These are phyloP conservation scores for Pigoraptor vietnamica DNA, from an alignment of 78 protist genomes.

Conservation along the genomic window DNA sequence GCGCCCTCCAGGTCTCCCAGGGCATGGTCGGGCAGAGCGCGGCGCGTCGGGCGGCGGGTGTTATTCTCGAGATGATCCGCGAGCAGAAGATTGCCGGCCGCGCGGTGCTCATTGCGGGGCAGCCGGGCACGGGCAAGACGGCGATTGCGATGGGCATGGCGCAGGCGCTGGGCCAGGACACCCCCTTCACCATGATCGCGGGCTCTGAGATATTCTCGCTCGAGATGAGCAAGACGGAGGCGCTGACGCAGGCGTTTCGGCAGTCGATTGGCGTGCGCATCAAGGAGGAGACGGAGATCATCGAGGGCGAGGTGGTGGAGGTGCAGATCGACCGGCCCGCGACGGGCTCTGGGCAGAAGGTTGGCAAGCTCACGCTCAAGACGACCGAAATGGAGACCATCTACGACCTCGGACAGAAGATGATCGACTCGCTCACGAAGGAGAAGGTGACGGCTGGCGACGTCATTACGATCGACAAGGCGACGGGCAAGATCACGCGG, in stretches of 20 bases:
- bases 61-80: conserved; percentile 69
- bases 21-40: conserved; percentile 91
- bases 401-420: conserved; percentile 96
- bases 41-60: conserved; percentile 78
- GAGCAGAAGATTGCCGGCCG: conserved; percentile 98
- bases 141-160: conserved; percentile 77
- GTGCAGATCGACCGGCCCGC: conserved; percentile 81
- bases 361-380: conserved; percentile 85
- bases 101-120: conserved; percentile 97
- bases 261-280: conserved; percentile 97
- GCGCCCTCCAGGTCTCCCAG: conserved; percentile 2
- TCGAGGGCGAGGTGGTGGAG: conserved; percentile 99
- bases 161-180: conserved; percentile 95
- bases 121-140: conserved; percentile 94
- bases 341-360: conserved; percentile 27
- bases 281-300: conserved; percentile 97
- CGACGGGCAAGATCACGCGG: conserved; percentile 89
- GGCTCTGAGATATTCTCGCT: conserved; percentile 96
- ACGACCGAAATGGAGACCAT: conserved; percentile 99
- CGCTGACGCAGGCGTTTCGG: conserved; percentile 97
- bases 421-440: conserved; percentile 96
- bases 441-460: conserved; percentile 89
- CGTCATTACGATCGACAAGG: conserved; percentile 90
- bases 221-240: conserved; percentile 92
- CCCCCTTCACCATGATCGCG: conserved; percentile 98